These are phyloP conservation scores for Phialophora tarda DNA, from an alignment of 2,329 filamentous ascomycete species.

Conservation along the genomic window DNA sequence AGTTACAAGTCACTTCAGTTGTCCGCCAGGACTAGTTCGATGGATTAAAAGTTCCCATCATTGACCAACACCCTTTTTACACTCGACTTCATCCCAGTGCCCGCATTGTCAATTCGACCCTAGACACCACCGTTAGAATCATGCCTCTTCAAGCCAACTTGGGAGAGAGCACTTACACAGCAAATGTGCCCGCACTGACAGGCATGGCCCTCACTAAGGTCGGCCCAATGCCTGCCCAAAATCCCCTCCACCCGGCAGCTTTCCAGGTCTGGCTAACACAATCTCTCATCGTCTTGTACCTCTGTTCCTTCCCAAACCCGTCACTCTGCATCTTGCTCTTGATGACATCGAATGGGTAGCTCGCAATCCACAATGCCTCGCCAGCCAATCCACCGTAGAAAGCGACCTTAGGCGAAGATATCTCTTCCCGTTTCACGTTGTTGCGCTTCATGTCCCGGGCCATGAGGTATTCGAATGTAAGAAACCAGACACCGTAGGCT, in stretches of 20 bases:
- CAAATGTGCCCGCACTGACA: slow-evolving; percentile 96
- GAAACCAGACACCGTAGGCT: slow-evolving; percentile 95
- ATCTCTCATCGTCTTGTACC: slow-evolving; percentile 82
- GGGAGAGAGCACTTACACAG: slow-evolving; percentile 58
- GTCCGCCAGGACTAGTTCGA: not conserved
- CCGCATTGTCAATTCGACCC: slow-evolving; percentile 56
- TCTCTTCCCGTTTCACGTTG: slow-evolving; percentile 72
- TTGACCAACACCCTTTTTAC: too few relatives aligned
- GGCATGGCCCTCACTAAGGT: slow-evolving; percentile 95
- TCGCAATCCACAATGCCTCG: slow-evolving; percentile 89
- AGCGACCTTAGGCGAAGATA: slow-evolving; percentile 84
- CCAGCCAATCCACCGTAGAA: slow-evolving; percentile 91
- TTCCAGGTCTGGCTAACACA: slow-evolving; percentile 84
- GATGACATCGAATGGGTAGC: slow-evolving; percentile 95
- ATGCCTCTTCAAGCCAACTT: not conserved
- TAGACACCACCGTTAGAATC: slow-evolving; percentile 37
- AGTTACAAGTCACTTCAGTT: not conserved
- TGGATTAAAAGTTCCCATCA: too few relatives aligned
- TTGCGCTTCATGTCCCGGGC: slow-evolving; percentile 83
- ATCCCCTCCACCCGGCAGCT: slow-evolving; percentile 77
- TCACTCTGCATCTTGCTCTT: slow-evolving; percentile 99
- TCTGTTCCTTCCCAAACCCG: slow-evolving; percentile 75
- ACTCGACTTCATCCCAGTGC: slow-evolving; percentile 47
- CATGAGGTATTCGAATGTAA: slow-evolving; percentile 96
- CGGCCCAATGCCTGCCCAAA: slow-evolving; percentile 93